phyloP scores from a whole-genome alignment of 257 asterid genomes.

The Agastache rugosa region DNA sequence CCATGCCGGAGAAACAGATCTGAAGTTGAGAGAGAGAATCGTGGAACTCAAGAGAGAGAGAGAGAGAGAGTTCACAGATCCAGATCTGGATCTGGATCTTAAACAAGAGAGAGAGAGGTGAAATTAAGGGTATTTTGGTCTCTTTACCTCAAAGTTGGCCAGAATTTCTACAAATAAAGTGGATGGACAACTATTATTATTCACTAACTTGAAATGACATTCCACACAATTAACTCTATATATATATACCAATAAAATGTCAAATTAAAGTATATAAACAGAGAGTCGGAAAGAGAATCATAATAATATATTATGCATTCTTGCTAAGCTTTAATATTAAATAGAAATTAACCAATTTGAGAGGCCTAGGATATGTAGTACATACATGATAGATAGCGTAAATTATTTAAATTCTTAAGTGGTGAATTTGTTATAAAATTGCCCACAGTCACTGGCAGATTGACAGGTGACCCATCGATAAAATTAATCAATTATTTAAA shows the following conservation, averaged over 20 bases:
- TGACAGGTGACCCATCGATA: constrained; percentile 32
- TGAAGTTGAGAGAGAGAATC: too few relatives aligned
- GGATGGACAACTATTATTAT: too few relatives aligned
- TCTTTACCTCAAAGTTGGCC: too few relatives aligned
- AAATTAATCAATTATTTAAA: constrained; percentile 25
- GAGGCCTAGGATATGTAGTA: constrained; percentile 10
- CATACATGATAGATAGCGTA: not conserved
- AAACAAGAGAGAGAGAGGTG: too few relatives aligned
- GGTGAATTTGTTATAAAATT: constrained; percentile 7
- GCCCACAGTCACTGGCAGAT: constrained; percentile 33
- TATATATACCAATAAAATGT: not conserved
- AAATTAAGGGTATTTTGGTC: too few relatives aligned
- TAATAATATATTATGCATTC: not conserved
- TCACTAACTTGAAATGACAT: too few relatives aligned
- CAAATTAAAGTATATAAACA: not conserved
- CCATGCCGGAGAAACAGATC: too few relatives aligned
- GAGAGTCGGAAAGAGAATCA: not conserved
- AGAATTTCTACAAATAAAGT: too few relatives aligned
- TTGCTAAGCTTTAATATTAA: not conserved
- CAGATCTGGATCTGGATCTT: too few relatives aligned
- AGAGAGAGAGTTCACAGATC: too few relatives aligned
- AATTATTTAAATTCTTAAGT: not conserved
- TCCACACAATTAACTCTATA: too few relatives aligned
- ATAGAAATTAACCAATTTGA: not conserved
- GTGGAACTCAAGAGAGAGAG: too few relatives aligned